Evolutionary conservation across 495 filamentous ascomycete genomes (phyloP).

Genomic region (Aspergillus taichungensis): DNA sequence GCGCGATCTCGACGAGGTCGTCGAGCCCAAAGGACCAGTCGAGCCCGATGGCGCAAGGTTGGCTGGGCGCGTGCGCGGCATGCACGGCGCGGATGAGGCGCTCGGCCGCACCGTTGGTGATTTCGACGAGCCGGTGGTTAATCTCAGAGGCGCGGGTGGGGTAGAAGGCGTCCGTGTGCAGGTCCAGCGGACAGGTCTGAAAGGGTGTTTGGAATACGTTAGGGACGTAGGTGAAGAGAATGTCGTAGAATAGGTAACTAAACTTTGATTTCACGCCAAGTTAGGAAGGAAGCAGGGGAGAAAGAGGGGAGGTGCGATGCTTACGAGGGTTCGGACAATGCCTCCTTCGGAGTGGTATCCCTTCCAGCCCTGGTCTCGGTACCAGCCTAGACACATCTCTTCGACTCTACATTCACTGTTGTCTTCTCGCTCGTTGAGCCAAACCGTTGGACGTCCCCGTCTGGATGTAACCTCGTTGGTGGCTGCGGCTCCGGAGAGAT

Average conservation of each 20-base stretch:
- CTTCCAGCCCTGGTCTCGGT: conserved; percentile 79
- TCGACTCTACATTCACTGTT: conserved; percentile 74
- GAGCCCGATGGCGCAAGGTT: conserved; percentile 79
- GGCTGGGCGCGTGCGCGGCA: conserved; percentile 51
- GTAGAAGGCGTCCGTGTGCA: conserved; percentile 92
- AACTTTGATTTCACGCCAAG: conserved; percentile 37
- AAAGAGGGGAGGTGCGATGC: neutral
- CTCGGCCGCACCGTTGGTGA: conserved; percentile 65
- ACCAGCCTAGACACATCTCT: conserved; percentile 84
- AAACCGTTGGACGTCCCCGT: conserved; percentile 69
- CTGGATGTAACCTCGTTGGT: conserved; percentile 18
- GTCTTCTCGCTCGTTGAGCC: conserved; percentile 66
- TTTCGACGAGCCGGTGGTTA: conserved; percentile 76
- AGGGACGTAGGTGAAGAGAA: conserved; percentile 87
- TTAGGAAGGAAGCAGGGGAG: neutral
- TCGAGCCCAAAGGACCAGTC: conserved; percentile 80
- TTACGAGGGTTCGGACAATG: conserved; percentile 71
- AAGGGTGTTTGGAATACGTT: conserved; percentile 95
- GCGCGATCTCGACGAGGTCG: conserved; percentile 76
- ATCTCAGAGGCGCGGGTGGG: conserved; percentile 77
- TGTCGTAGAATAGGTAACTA: conserved; percentile 85
- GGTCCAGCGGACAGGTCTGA: conserved; percentile 87
- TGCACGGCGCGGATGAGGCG: conserved; percentile 60
- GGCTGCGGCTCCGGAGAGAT: conserved; percentile 11
- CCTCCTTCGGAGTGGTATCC: conserved; percentile 90